phyloP scores from a whole-genome alignment of 805 yeast genomes.

The Scheffersomyces amazonensis region DNA sequence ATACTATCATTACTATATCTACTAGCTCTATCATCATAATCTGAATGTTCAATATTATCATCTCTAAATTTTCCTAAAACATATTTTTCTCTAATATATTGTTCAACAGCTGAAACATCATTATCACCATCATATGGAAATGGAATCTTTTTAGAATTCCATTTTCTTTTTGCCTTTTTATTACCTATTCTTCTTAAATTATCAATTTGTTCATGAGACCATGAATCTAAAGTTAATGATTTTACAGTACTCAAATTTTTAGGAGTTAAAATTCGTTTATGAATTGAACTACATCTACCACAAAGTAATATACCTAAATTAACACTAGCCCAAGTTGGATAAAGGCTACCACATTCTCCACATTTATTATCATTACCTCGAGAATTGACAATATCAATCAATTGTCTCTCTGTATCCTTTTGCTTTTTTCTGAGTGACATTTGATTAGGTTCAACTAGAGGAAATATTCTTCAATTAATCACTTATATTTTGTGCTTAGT shows the following conservation, averaged over 20 bases:
- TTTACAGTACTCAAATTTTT: slow-evolving; percentile 61
- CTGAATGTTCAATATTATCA: slow-evolving; percentile 31
- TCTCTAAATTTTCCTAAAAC: slow-evolving; percentile 56
- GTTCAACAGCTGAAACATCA: slow-evolving; percentile 50
- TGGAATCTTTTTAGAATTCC: slow-evolving; percentile 69
- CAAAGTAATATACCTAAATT: slow-evolving; percentile 70
- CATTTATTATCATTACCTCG: slow-evolving; percentile 65
- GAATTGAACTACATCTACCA: slow-evolving; percentile 82
- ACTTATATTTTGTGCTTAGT: background rate
- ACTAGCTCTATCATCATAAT: slow-evolving; percentile 27
- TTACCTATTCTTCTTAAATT: slow-evolving; percentile 53
- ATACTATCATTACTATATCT: slow-evolving; percentile 19
- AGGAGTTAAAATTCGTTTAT: slow-evolving; percentile 57
- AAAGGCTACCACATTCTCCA: slow-evolving; percentile 71
- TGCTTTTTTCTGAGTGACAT: slow-evolving; percentile 34
- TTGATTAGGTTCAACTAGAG: too few species aligned
- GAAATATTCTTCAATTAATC: too few species aligned
- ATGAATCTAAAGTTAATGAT: slow-evolving; percentile 68
- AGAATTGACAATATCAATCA: slow-evolving; percentile 58
- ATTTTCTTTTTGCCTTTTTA: slow-evolving; percentile 51
- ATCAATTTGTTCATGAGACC: slow-evolving; percentile 60
- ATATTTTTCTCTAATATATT: slow-evolving; percentile 66
- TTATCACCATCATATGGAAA: slow-evolving; percentile 78
- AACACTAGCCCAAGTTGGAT: slow-evolving; percentile 59
- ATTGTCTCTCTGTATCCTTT: slow-evolving; percentile 44